Evolutionary conservation across 1,284 basidiomycete genomes (phyloP), one percentile per base, ranked within the genome.

Genomic region (Thecaphora frezii): DNA sequence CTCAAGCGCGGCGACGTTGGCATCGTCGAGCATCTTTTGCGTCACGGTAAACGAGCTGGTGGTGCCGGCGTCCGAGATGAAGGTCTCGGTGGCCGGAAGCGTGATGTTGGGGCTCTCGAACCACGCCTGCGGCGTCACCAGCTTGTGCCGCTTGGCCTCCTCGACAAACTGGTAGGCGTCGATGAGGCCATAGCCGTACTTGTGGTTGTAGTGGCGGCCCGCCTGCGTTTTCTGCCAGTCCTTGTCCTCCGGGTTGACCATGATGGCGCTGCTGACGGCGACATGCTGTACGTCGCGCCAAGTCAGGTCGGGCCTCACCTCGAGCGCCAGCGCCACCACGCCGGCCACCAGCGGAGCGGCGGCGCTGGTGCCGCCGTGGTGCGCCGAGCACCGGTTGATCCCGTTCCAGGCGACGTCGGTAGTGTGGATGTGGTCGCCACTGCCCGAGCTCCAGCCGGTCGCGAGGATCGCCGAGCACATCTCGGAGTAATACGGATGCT

Each of bases 211-310:
- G 42, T 82, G 84, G 41, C 88, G 84, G 7, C 91, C 92, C 1
- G 83, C 82, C 3, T 89, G 86, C 1, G 89, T 98, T 46, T 79
- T 82, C 74, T 96, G 90, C 96, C 96, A 99, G 79, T 97, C 93
- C 0, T 90, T 89, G 76, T 99, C 96, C 5, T 90, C 86, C 0
- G 85, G 83, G 78, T 94, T 97, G 80, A 97, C 86, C 71, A 85
- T 84, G 19, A 86, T 84, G 1, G 90, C 90, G 1, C 87, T 89
- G 57, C 85, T 83, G 33, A 98, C 87, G 53, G 89, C 88, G 37
- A 99, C 83, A 75, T 98, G 87, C 78, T 99, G 96, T 38, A 97
- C 84, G 77, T 99, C 96, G 55, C 96, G 87, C 96, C 96, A 99
- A 25, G 89, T 89, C 25, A 99, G 85, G 45, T 98, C 93, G 18